Conservation (phyloP, 306 rosid genomes). For the Cucurbita moschata region DNA sequence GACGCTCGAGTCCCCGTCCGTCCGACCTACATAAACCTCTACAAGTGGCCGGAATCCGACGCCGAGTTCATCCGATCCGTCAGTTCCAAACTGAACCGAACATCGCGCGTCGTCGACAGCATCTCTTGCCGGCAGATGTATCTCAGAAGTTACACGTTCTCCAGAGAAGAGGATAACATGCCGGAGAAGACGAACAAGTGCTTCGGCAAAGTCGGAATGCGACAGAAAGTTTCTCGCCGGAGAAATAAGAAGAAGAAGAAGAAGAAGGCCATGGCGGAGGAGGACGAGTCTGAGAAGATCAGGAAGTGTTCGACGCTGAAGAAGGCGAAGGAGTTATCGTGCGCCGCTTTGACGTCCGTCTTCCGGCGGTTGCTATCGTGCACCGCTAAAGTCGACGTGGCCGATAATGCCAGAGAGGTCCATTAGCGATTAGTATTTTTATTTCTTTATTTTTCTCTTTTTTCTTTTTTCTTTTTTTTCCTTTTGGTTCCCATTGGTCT, state of each 20-base stretch:
- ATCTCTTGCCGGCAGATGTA: constrained; percentile 34
- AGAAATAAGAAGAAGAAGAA: not conserved
- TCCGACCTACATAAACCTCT: constrained; percentile 21
- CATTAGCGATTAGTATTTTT: not conserved
- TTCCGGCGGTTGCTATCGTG: constrained; percentile 21
- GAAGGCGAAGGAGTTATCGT: constrained; percentile 20
- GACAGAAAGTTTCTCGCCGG: constrained; percentile 1
- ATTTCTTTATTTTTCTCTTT: not conserved
- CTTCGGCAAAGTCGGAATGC: constrained; percentile 7
- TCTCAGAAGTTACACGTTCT: constrained; percentile 46
- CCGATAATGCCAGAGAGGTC: not conserved
- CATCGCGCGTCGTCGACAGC: constrained; percentile 16
- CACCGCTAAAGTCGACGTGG: constrained; percentile 19
- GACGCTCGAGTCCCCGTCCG: constrained; percentile 11
- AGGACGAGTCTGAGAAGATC: not conserved
- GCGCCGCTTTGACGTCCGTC: constrained; percentile 16
- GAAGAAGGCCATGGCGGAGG: not conserved
- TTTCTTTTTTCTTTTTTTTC: not conserved
- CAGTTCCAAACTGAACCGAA: not conserved
- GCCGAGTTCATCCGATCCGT: constrained; percentile 26
- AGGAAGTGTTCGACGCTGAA: not conserved
- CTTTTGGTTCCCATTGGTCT: not conserved
- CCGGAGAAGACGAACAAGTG: constrained; percentile 21
- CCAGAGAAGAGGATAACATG: constrained; percentile 19
- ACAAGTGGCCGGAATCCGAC: constrained; percentile 55